phyloP scores from a whole-genome alignment of 2,329 filamentous ascomycete genomes.

The Xylaria sp. region DNA sequence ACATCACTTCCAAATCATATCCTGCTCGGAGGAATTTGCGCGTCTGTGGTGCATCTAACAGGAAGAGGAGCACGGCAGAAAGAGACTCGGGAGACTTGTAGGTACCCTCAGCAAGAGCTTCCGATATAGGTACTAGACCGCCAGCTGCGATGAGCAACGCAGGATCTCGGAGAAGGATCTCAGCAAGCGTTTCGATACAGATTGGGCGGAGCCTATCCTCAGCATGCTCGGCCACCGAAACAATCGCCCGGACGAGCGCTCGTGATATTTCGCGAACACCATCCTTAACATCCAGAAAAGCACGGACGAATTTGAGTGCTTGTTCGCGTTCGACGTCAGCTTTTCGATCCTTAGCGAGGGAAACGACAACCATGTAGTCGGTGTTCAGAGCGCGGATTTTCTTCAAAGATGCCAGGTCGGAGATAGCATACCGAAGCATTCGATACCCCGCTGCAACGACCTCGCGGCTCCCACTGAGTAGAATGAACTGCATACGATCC shows the following conservation, averaged over 20 bases:
- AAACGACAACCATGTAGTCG: constrained; percentile 90
- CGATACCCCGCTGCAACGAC: constrained; percentile 95
- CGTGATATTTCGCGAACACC: constrained; percentile 89
- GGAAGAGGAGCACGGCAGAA: constrained; percentile 85
- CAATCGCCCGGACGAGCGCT: constrained; percentile 87
- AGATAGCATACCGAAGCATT: constrained; percentile 93
- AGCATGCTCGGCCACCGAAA: constrained; percentile 86
- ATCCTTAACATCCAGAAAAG: constrained; percentile 94
- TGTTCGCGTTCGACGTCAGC: constrained; percentile 98
- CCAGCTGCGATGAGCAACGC: constrained; percentile 83
- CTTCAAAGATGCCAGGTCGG: constrained; percentile 87
- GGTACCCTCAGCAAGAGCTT: constrained; percentile 87
- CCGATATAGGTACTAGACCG: constrained; percentile 87
- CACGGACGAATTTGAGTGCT: constrained; percentile 93
- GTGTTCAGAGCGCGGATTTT: constrained; percentile 90
- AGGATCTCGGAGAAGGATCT: constrained; percentile 89
- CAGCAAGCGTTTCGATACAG: constrained; percentile 90
- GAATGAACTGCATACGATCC: constrained; percentile 91
- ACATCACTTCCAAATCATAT: constrained; percentile 87
- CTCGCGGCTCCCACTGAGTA: constrained; percentile 93
- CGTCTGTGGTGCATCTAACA: constrained; percentile 84
- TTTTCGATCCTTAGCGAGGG: constrained; percentile 93
- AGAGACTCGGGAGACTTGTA: constrained; percentile 94
- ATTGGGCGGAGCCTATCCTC: constrained; percentile 90
- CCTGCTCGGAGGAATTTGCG: constrained; percentile 87